phyloP scores from a whole-genome alignment of 306 rosid species.

The Prunus salicina region DNA sequence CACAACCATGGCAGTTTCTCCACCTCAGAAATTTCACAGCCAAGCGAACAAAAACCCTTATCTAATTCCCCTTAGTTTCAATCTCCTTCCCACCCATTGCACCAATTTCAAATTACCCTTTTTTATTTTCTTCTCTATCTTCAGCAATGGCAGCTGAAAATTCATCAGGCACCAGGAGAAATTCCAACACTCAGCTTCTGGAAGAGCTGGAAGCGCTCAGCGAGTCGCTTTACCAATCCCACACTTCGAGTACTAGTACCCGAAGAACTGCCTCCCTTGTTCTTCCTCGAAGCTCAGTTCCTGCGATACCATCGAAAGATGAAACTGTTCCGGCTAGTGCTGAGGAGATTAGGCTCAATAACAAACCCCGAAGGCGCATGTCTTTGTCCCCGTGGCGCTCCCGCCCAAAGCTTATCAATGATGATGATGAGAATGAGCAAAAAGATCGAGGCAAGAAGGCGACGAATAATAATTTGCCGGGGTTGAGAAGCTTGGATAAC shows the following conservation, averaged over 20 bases:
- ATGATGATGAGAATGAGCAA: slow-evolving; percentile 9
- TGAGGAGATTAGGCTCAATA: slow-evolving; percentile 22
- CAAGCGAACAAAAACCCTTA: slow-evolving; percentile 12
- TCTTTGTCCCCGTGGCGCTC: slow-evolving; percentile 93
- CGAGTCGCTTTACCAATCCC: slow-evolving; percentile 72
- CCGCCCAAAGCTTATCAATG: slow-evolving; percentile 50
- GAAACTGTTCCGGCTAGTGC: slow-evolving; percentile 28
- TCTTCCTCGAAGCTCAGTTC: slow-evolving; percentile 65
- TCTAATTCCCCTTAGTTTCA: background rate
- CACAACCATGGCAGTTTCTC: slow-evolving; percentile 31
- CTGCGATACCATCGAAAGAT: slow-evolving; percentile 46
- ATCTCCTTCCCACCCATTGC: background rate
- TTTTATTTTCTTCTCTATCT: background rate
- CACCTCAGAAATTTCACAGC: slow-evolving; percentile 31
- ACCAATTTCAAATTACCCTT: slow-evolving; percentile 18
- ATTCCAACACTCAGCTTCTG: slow-evolving; percentile 63
- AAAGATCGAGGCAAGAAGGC: slow-evolving; percentile 11
- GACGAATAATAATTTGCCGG: slow-evolving; percentile 15
- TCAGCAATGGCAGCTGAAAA: slow-evolving; percentile 51
- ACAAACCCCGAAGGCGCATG: slow-evolving; percentile 62
- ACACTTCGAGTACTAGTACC: slow-evolving; percentile 38
- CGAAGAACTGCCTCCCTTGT: slow-evolving; percentile 92
- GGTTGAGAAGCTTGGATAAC: slow-evolving; percentile 35
- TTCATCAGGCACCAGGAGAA: slow-evolving; percentile 29
- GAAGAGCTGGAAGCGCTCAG: slow-evolving; percentile 86